These are phyloP conservation scores for Diaporthe nobilis DNA, from an alignment of 2,329 filamentous ascomycete species.

Conservation along the genomic window DNA sequence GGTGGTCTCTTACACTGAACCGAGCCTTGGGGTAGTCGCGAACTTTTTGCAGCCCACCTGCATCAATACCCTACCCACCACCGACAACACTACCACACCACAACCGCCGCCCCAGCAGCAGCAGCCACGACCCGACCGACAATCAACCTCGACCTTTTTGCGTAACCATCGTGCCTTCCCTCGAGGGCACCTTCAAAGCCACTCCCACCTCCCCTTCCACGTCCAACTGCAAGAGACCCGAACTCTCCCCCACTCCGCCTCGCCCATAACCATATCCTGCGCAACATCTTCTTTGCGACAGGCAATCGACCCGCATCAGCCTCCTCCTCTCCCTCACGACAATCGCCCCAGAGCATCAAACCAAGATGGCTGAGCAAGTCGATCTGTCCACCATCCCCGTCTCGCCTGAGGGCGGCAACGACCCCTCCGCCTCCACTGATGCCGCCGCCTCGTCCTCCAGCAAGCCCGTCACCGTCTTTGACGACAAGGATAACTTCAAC, in stretches of 20 bases:
- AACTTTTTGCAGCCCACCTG: conserved; percentile 41
- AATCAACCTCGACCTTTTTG: not conserved
- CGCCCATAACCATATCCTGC: not conserved
- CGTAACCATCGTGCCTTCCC: conserved; percentile 26
- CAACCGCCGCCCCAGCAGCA: not conserved
- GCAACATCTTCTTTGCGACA: conserved; percentile 26
- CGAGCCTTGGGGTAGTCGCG: conserved; percentile 27
- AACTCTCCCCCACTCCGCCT: not conserved
- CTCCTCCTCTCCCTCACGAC: conserved; percentile 11
- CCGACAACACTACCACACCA: conserved; percentile 17
- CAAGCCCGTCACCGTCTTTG: conserved; percentile 92
- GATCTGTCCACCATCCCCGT: conserved; percentile 78
- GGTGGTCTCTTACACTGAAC: conserved; percentile 12
- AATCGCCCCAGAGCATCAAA: not conserved
- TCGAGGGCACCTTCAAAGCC: not conserved
- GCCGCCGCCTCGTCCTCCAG: conserved; percentile 60
- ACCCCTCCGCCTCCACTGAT: conserved; percentile 63
- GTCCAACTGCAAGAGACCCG: not conserved
- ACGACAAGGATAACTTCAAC: conserved; percentile 99
- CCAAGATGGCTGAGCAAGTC: conserved; percentile 68
- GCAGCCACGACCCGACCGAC: conserved; percentile 1
- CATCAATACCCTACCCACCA: conserved; percentile 29
- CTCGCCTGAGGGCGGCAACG: conserved; percentile 73
- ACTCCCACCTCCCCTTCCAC: not conserved
- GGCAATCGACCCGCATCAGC: not conserved